Conservation (phyloP, 495 filamentous ascomycete species). For the Ascodesmis nigricans region DNA sequence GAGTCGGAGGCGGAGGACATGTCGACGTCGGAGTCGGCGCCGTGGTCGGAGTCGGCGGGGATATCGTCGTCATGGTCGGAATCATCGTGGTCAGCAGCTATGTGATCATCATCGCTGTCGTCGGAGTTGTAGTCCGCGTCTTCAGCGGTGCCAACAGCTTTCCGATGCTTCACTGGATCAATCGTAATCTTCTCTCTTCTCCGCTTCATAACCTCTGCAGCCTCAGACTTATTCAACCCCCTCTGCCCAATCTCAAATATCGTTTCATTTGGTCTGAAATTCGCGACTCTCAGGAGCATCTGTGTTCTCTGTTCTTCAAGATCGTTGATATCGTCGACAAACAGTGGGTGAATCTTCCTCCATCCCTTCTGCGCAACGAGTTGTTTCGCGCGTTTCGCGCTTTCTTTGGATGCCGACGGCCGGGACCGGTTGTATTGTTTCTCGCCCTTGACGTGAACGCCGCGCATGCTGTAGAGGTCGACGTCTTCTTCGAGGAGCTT, state of each 20-base stretch:
- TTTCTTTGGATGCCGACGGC: conserved; percentile 68
- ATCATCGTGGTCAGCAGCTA: conserved; percentile 15
- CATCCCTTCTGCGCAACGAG: conserved; percentile 44
- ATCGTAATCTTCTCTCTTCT: conserved; percentile 37
- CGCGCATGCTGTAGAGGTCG: conserved; percentile 47
- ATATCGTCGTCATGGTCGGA: conserved; percentile 19
- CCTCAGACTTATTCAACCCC: conserved; percentile 39
- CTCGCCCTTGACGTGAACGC: conserved; percentile 69
- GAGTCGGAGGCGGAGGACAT: conserved; percentile 47
- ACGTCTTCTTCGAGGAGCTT: conserved; percentile 50
- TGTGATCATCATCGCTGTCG: conserved; percentile 23
- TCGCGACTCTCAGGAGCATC: conserved; percentile 68
- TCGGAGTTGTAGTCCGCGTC: conserved; percentile 12
- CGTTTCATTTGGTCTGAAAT: conserved; percentile 73
- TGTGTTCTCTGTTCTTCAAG: conserved; percentile 49
- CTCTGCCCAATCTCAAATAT: conserved; percentile 77
- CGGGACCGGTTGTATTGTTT: conserved; percentile 77
- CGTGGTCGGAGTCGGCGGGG: conserved; percentile 23
- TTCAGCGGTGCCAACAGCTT: conserved; percentile 20
- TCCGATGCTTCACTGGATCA: conserved; percentile 17
- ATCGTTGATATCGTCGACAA: conserved; percentile 40
- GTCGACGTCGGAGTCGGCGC: conserved; percentile 30
- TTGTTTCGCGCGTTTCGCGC: conserved; percentile 62
- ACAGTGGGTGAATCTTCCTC: conserved; percentile 50
- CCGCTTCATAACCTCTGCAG: conserved; percentile 58